Percentiles rank a stretch among this genome's conserved stretches.
phyloP scores from a whole-genome alignment of 768 basidiomycete genomes.

The Panaeolus cyanescens region DNA sequence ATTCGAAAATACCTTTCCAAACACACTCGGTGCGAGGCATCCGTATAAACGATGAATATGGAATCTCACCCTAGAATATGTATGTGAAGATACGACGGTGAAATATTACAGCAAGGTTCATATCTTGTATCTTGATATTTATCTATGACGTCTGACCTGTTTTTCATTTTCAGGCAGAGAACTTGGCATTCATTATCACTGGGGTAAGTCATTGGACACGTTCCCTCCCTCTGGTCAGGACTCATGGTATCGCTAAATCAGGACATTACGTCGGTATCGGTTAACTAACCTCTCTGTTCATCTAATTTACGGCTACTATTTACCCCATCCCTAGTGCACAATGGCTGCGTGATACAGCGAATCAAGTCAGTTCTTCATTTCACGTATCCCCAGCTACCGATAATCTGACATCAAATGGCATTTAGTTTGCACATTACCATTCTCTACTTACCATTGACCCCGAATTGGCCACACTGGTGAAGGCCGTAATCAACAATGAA shows the following conservation, averaged over 20 bases:
- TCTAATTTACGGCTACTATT: not conserved
- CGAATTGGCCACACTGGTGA: constrained; percentile 64
- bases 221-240: not conserved
- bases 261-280: constrained; percentile 69
- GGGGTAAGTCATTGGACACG: constrained; percentile 46
- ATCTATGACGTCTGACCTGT: not conserved
- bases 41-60: not conserved
- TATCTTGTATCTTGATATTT: not conserved
- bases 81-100: constrained; percentile 68
- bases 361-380: constrained; percentile 50
- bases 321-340: constrained; percentile 55
- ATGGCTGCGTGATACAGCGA: constrained; percentile 83
- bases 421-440: constrained; percentile 72
- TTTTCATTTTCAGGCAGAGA: constrained; percentile 33
- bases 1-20: constrained; percentile 84
- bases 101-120: constrained; percentile 68
- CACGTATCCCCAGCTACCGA: not conserved
- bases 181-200: constrained; percentile 80
- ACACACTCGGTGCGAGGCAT: constrained; percentile 62
- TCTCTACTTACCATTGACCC: constrained; percentile 56
- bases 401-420: constrained; percentile 3
- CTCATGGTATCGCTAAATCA: constrained; percentile 21
- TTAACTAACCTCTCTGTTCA: not conserved
- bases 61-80: not conserved
- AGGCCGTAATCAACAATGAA: constrained; percentile 83